Conservation (phyloP, 2,329 filamentous ascomycete species). For the Sclerotinia trifoliorum region DNA sequence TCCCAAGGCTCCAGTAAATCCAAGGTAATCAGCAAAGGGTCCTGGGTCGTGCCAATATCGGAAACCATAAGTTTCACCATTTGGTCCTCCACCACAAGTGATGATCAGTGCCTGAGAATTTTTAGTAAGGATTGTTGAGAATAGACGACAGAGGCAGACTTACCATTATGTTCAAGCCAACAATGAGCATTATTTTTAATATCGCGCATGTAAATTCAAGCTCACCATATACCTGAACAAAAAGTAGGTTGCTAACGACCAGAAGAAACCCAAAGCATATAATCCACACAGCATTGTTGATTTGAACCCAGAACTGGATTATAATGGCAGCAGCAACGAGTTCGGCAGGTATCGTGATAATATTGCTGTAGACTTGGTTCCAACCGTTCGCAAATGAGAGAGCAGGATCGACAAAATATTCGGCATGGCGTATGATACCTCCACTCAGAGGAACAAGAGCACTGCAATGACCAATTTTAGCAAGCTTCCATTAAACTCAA, state of each 20-base stretch:
- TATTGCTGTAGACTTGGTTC: slow-evolving; percentile 40
- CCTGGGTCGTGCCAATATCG: slow-evolving; percentile 51
- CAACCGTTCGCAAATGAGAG: slow-evolving; percentile 39
- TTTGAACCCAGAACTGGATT: slow-evolving; percentile 63
- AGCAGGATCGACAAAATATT: slow-evolving; percentile 41
- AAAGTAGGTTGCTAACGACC: slow-evolving; percentile 41
- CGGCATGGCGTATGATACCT: slow-evolving; percentile 41
- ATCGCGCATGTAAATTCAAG: slow-evolving; percentile 53
- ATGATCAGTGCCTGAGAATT: slow-evolving; percentile 38
- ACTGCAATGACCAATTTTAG: neutral
- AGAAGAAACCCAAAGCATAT: slow-evolving; percentile 43
- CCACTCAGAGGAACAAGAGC: slow-evolving; percentile 41
- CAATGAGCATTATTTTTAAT: slow-evolving; percentile 59
- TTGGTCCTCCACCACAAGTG: slow-evolving; percentile 57
- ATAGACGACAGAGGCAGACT: no score
- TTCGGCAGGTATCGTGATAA: slow-evolving; percentile 46
- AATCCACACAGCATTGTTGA: slow-evolving; percentile 48
- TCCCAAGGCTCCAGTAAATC: slow-evolving; percentile 54
- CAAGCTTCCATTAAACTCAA: neutral
- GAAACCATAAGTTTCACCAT: slow-evolving; percentile 60
- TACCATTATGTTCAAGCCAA: slow-evolving; percentile 58
- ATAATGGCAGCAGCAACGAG: slow-evolving; percentile 63
- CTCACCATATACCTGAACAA: slow-evolving; percentile 48
- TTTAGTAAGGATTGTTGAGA: neutral
- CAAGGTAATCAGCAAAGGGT: slow-evolving; percentile 63